phyloP scores from a whole-genome alignment of 176 grass and related monocot species.

The Pharus latifolius region DNA sequence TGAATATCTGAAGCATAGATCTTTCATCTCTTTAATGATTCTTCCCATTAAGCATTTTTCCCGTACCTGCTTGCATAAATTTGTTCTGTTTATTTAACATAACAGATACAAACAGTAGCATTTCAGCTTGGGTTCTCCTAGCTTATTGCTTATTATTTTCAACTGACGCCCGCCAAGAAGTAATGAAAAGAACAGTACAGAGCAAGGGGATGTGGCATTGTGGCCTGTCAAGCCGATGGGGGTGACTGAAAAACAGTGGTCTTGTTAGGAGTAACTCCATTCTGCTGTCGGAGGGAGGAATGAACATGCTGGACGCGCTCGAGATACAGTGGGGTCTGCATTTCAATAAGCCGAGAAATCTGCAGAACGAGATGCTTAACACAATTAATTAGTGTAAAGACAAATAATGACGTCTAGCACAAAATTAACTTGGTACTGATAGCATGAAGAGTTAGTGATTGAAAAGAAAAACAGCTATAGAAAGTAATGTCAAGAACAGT shows the following conservation, averaged over 20 bases:
- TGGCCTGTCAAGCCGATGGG: slow-evolving; percentile 15
- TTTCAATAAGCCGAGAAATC: slow-evolving; percentile 82
- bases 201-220: background rate
- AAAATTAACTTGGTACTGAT: background rate
- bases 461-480: background rate
- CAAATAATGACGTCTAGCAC: background rate
- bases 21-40: no score
- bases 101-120: no score
- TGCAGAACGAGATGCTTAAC: slow-evolving; percentile 21
- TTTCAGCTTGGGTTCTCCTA: no score
- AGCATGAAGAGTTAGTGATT: background rate
- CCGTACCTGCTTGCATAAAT: no score
- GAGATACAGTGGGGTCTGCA: slow-evolving; percentile 69
- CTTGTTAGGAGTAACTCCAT: background rate
- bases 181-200: background rate
- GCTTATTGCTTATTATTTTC: background rate
- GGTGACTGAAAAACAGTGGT: background rate
- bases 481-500: background rate
- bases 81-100: no score
- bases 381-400: background rate
- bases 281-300: slow-evolving; percentile 20
- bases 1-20: no score
- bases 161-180: background rate
- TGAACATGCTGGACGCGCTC: slow-evolving; percentile 39
- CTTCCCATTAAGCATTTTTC: no score